Evolutionary conservation across 129 eudicot species (phyloP).

Genomic region (Escallonia rubra): DNA sequence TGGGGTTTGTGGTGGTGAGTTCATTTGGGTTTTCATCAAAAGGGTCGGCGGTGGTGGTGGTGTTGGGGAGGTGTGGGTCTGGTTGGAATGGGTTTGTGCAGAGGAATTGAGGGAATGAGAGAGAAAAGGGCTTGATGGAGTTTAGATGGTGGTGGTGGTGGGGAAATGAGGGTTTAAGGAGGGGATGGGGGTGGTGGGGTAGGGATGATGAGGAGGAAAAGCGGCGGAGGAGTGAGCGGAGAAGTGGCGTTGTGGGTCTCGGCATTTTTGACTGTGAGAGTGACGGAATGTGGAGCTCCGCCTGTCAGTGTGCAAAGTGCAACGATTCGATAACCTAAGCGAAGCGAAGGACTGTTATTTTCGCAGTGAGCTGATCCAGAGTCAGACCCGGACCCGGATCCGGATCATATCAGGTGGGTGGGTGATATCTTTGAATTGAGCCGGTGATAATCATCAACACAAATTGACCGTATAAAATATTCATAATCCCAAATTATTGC

Average conservation of each 20-base stretch:
- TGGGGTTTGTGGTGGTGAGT: not conserved
- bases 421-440: too few relatives aligned
- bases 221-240: slow-evolving; percentile 43
- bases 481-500: too few relatives aligned
- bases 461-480: too few relatives aligned
- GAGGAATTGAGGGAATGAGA: not conserved
- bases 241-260: slow-evolving; percentile 24
- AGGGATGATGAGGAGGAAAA: slow-evolving; percentile 19
- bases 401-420: too few relatives aligned
- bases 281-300: not conserved
- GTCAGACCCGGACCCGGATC: too few relatives aligned
- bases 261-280: slow-evolving; percentile 27
- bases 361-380: too few relatives aligned
- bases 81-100: not conserved
- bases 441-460: too few relatives aligned
- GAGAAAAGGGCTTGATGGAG: slow-evolving; percentile 19
- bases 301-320: not conserved
- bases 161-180: slow-evolving; percentile 13
- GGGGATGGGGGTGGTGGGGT: slow-evolving; percentile 19
- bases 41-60: slow-evolving; percentile 10
- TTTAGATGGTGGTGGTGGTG: slow-evolving; percentile 10
- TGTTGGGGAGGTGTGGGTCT: slow-evolving; percentile 3
- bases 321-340: slow-evolving; percentile 1
- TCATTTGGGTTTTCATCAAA: slow-evolving; percentile 2
- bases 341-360: too few relatives aligned